These are phyloP conservation scores for Scenedesmus sp. DNA, from an alignment of 163 green algal genomes.

Conservation along the genomic window DNA sequence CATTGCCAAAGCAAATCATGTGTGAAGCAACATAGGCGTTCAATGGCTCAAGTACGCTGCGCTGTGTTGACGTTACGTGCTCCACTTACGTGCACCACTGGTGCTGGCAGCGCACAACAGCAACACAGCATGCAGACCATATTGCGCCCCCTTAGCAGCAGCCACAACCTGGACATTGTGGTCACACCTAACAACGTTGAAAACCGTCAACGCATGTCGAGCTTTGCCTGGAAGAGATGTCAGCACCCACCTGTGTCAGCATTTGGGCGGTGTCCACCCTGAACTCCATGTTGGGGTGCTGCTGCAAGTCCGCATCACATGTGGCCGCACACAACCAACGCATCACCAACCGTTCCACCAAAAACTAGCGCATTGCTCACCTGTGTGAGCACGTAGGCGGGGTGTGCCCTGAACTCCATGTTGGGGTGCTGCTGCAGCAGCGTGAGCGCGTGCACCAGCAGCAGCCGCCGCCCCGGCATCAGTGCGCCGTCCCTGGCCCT, in stretches of 20 bases:
- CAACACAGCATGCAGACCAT: too few species aligned
- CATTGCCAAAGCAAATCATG: too few species aligned
- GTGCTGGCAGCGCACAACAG: too few species aligned
- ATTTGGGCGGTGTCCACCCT: background rate
- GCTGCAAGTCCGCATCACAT: background rate
- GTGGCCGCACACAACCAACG: too few species aligned
- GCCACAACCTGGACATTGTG: background rate
- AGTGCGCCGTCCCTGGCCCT: background rate
- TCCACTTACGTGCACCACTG: too few species aligned
- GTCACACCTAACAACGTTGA: background rate
- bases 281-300: conserved; percentile 5
- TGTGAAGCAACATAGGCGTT: too few species aligned
- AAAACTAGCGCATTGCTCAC: background rate
- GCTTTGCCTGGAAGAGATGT: background rate
- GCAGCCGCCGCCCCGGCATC: background rate
- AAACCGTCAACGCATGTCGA: background rate
- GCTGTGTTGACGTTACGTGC: too few species aligned
- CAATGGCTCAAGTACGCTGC: too few species aligned
- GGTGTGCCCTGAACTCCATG: background rate
- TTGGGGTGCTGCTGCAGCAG: conserved; percentile 12
- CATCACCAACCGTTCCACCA: too few species aligned
- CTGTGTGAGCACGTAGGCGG: background rate
- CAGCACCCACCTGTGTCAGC: background rate
- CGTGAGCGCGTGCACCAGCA: background rate
- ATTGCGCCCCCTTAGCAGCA: background rate